phyloP scores from a whole-genome alignment of 306 rosid genomes.

The Castanea crenata region DNA sequence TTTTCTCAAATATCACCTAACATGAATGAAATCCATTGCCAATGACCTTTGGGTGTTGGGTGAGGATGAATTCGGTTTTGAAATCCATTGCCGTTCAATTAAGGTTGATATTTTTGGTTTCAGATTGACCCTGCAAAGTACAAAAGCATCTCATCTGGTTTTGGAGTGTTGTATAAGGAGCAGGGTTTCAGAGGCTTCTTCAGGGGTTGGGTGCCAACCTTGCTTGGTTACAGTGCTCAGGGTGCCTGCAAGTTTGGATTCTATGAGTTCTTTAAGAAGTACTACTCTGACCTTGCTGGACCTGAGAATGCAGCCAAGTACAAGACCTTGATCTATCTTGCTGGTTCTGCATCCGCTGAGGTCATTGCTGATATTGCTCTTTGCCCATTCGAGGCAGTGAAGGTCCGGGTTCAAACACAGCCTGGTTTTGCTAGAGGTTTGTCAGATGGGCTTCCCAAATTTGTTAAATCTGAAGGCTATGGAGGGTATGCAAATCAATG shows the following conservation, averaged over 20 bases:
- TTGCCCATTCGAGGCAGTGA: constrained; percentile 97
- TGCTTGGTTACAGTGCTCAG: constrained; percentile 97
- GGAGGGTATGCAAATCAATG: constrained; percentile 58
- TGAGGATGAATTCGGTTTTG: too few species aligned
- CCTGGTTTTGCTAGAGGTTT: constrained; percentile 96
- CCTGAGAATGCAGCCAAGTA: constrained; percentile 92
- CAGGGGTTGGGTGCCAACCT: constrained; percentile 98
- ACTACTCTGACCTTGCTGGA: constrained; percentile 91
- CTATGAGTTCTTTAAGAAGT: constrained; percentile 94
- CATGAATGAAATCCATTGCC: not conserved
- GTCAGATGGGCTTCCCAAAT: constrained; percentile 87
- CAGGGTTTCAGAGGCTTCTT: constrained; percentile 87
- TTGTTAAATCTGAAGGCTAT: constrained; percentile 81
- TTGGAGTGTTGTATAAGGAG: constrained; percentile 87
- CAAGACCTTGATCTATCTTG: constrained; percentile 97
- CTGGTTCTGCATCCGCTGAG: constrained; percentile 99
- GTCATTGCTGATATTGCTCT: constrained; percentile 91
- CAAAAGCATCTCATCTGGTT: constrained; percentile 83
- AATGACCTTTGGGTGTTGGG: too few species aligned
- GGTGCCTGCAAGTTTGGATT: constrained; percentile 98
- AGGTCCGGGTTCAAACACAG: constrained; percentile 96
- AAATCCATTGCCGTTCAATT: not conserved
- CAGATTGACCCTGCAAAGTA: constrained; percentile 94
- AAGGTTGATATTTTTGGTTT: constrained; percentile 14
- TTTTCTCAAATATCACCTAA: not conserved